A percentile compares a stretch with the other conserved stretches of the same genome.
Conservation (phyloP, 306 rosid genomes). For the Glycine soja region DNA sequence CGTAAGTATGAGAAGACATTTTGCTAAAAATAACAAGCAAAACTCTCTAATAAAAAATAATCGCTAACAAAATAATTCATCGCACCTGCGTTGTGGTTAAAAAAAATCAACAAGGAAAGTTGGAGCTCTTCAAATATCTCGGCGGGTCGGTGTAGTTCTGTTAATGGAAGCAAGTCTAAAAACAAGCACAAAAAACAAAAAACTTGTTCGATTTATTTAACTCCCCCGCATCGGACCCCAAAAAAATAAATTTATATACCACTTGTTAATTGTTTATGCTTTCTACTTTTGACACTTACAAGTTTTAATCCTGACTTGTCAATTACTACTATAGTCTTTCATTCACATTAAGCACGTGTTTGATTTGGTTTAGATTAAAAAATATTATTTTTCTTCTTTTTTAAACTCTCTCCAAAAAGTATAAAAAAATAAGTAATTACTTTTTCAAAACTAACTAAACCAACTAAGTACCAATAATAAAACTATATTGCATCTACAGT, state of each 20-base stretch:
- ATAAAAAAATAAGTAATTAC: neutral
- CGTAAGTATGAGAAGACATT: too few species aligned
- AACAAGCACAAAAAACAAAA: neutral
- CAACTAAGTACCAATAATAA: neutral
- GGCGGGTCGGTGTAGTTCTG: neutral
- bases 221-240: neutral
- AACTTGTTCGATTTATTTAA: neutral
- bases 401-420: neutral
- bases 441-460: neutral
- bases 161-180: neutral
- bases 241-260: neutral
- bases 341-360: neutral
- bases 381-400: neutral
- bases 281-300: neutral
- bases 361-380: neutral
- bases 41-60: too few species aligned
- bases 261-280: neutral
- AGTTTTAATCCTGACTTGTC: neutral
- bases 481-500: neutral
- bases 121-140: neutral
- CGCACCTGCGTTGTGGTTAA: too few species aligned
- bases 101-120: neutral
- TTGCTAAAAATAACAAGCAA: too few species aligned
- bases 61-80: too few species aligned
- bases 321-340: neutral